Percentiles rank a stretch among this genome's conserved stretches.
These are phyloP conservation scores for Arachnopeziza araneosa DNA, from an alignment of 2,329 filamentous ascomycete genomes.

Conservation along the genomic window DNA sequence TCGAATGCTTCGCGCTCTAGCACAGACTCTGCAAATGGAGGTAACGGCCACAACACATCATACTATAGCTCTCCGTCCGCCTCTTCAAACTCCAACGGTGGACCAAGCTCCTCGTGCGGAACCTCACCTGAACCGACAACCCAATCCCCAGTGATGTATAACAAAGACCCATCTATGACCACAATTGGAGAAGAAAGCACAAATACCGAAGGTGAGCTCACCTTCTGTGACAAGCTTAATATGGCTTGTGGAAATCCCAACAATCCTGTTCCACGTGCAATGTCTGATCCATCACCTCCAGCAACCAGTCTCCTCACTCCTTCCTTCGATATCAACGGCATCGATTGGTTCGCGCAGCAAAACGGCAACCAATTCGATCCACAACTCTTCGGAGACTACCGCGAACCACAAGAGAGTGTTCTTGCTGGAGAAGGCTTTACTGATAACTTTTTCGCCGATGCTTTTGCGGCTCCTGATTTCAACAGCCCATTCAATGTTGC, in stretches of 20 bases:
- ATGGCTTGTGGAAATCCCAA: conserved; percentile 49
- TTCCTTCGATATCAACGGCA: conserved; percentile 45
- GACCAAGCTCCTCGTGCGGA: conserved; percentile 61
- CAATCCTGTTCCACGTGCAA: conserved; percentile 46
- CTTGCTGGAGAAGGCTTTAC: conserved; percentile 55
- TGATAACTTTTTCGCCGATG: conserved; percentile 54
- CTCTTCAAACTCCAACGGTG: conserved; percentile 55
- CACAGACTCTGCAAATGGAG: conserved; percentile 26
- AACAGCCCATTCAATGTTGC: conserved; percentile 72
- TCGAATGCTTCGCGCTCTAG: conserved; percentile 41
- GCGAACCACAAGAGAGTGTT: conserved; percentile 81
- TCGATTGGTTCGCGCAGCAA: conserved; percentile 74
- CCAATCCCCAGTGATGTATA: conserved; percentile 56
- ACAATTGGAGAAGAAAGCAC: conserved; percentile 59
- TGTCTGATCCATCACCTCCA: conserved; percentile 25
- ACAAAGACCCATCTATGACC: conserved; percentile 56
- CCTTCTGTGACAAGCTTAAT: conserved; percentile 51
- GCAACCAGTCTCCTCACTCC: conserved; percentile 23
- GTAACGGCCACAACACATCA: conserved; percentile 43
- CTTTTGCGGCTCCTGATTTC: conserved; percentile 72
- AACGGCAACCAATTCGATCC: conserved; percentile 87
- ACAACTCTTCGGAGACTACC: conserved; percentile 84
- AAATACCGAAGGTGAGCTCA: conserved; percentile 43
- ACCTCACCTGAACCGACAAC: conserved; percentile 73
- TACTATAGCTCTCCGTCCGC: conserved; percentile 57